Evolutionary conservation across 2,329 filamentous ascomycete species (phyloP).

Genomic region (Rachicladosporium sp.): DNA sequence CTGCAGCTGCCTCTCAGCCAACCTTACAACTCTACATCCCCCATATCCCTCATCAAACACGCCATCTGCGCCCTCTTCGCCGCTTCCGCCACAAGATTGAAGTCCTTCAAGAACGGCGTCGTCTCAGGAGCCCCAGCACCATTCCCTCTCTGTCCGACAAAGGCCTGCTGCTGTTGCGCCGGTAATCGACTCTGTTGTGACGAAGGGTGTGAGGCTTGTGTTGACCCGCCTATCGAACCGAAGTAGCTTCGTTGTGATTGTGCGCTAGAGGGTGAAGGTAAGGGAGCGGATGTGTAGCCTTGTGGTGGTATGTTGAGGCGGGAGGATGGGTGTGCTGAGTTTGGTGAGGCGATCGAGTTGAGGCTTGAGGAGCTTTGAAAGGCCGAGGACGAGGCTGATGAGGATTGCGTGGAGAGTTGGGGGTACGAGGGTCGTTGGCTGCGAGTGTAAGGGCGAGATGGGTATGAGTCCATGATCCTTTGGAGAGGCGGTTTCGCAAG

Average conservation of each 20-base stretch:
- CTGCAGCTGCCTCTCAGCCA: too few species aligned
- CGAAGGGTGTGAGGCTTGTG: slow-evolving; percentile 9
- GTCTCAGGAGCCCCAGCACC: slow-evolving; percentile 30
- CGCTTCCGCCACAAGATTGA: slow-evolving; percentile 79
- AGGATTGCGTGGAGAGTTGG: slow-evolving; percentile 16
- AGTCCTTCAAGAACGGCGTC: slow-evolving; percentile 60
- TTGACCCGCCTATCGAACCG: slow-evolving; percentile 16
- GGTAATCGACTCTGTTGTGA: slow-evolving; percentile 18
- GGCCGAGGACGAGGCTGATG: slow-evolving; percentile 20
- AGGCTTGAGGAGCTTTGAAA: slow-evolving; percentile 33
- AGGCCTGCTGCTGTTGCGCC: slow-evolving; percentile 17
- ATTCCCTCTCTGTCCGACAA: slow-evolving; percentile 19
- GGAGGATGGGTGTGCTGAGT: slow-evolving; percentile 9
- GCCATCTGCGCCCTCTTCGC: slow-evolving; percentile 88
- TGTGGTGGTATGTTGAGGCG: slow-evolving; percentile 15
- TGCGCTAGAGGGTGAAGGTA: slow-evolving; percentile 20
- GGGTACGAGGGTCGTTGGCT: slow-evolving; percentile 23
- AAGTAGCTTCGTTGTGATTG: slow-evolving; percentile 22
- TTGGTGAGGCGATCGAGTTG: slow-evolving; percentile 24
- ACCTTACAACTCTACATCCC: slow-evolving; percentile 43
- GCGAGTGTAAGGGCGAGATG: slow-evolving; percentile 12
- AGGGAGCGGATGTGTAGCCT: slow-evolving; percentile 23
- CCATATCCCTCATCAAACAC: slow-evolving; percentile 75
- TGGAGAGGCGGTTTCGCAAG: background rate
- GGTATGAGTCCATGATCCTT: slow-evolving; percentile 11